Evolutionary conservation across 495 filamentous ascomycete species (phyloP).

Genomic region (Durotheca rogersii): DNA sequence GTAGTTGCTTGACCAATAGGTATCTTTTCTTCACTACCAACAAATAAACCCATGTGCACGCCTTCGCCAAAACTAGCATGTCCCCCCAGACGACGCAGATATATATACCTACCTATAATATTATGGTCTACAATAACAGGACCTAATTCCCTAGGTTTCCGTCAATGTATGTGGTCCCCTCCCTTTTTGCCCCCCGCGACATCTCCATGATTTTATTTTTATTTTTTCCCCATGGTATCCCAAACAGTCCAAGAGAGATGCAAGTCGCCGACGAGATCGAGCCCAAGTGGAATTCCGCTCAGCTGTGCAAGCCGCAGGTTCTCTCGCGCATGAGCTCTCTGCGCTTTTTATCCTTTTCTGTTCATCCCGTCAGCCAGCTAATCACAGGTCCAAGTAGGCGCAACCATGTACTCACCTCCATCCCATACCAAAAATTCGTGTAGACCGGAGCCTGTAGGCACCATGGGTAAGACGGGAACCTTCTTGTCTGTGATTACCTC

Average conservation of each 20-base stretch:
- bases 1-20: too few species aligned
- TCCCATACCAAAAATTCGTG: conserved; percentile 96
- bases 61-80: too few species aligned
- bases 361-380: conserved; percentile 39
- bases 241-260: conserved; percentile 17
- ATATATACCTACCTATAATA: too few species aligned
- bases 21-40: too few species aligned
- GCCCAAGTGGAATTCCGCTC: conserved; percentile 15
- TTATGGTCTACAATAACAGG: too few species aligned
- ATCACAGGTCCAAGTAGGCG: neutral
- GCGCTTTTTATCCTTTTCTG: conserved; percentile 73
- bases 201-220: conserved; percentile 13
- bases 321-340: conserved; percentile 70
- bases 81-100: too few species aligned
- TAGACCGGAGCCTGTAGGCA: conserved; percentile 79
- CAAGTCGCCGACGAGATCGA: conserved; percentile 25
- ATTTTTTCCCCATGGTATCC: conserved; percentile 16
- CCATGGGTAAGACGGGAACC: conserved; percentile 98
- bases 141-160: too few species aligned
- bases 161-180: too few species aligned
- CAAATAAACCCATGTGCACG: too few species aligned
- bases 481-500: conserved; percentile 73
- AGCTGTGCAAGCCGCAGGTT: conserved; percentile 56
- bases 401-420: conserved; percentile 54
- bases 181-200: too few species aligned